Conservation (phyloP, 2,329 filamentous ascomycete genomes). For the Ampelomyces quisqualis region DNA sequence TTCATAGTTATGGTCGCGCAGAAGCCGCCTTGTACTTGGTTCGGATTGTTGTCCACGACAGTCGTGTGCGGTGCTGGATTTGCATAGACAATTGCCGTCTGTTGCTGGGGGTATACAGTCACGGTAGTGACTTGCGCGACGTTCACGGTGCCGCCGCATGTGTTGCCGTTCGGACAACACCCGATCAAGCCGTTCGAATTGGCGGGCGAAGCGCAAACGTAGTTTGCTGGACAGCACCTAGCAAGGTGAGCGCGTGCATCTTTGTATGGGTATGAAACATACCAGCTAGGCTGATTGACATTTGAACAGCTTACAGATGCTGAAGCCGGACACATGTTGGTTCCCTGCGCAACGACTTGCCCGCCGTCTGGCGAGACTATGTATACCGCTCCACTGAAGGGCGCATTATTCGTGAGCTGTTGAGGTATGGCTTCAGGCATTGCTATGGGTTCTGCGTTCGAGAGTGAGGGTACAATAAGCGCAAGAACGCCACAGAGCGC, state of each 20-base stretch:
- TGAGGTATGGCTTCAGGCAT: constrained; percentile 32
- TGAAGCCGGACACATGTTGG: constrained; percentile 37
- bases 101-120: constrained; percentile 35
- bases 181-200: constrained; percentile 40
- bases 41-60: constrained; percentile 23
- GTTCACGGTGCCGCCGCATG: constrained; percentile 37
- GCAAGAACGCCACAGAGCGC: constrained; percentile 11
- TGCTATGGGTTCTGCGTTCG: constrained; percentile 28
- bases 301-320: constrained; percentile 46
- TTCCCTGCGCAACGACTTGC: constrained; percentile 36
- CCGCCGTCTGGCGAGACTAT: constrained; percentile 39
- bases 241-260: not conserved
- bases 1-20: constrained; percentile 42
- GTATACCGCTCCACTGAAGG: constrained; percentile 45
- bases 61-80: constrained; percentile 24
- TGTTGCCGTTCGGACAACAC: constrained; percentile 41
- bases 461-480: constrained; percentile 15
- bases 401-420: constrained; percentile 39
- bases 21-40: constrained; percentile 32
- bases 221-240: constrained; percentile 43
- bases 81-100: constrained; percentile 34
- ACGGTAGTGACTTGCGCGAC: constrained; percentile 39
- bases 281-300: constrained; percentile 49
- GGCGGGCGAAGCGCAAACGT: constrained; percentile 35
- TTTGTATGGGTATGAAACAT: constrained; percentile 9